phyloP scores from a whole-genome alignment of 1,284 basidiomycete genomes.

The Rhodotorula sp. region DNA sequence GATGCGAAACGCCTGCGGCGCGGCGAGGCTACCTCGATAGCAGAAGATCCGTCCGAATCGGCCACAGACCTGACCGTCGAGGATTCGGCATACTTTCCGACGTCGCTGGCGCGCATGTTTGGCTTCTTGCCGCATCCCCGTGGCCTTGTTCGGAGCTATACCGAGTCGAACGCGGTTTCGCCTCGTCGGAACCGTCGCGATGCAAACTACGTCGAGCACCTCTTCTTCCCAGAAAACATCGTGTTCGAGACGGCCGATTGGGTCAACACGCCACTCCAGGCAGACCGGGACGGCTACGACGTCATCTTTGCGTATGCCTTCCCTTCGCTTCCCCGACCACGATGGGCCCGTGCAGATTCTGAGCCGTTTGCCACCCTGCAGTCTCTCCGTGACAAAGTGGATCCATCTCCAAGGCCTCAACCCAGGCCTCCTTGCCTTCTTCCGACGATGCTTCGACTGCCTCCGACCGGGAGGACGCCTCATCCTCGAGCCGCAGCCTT shows the following conservation, averaged over 20 bases:
- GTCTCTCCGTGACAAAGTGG: conserved; percentile 81
- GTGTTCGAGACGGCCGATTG: conserved; percentile 68
- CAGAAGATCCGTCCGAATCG: background rate
- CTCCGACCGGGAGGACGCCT: conserved; percentile 63
- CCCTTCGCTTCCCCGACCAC: background rate
- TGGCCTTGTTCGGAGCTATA: conserved; percentile 45
- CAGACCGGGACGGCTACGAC: conserved; percentile 64
- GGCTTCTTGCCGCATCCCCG: conserved; percentile 66
- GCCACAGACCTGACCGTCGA: background rate
- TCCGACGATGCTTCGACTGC: conserved; percentile 60
- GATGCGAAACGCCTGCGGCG: conserved; percentile 48
- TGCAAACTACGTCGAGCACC: conserved; percentile 27
- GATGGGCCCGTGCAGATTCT: no score
- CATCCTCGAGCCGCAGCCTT: conserved; percentile 72
- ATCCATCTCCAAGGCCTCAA: conserved; percentile 76
- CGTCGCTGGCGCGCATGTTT: conserved; percentile 68
- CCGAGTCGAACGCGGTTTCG: conserved; percentile 17
- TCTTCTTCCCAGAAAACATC: conserved; percentile 69
- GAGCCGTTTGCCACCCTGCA: conserved; percentile 45
- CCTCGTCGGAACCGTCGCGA: conserved; percentile 14
- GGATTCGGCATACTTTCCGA: conserved; percentile 61
- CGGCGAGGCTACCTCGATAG: conserved; percentile 36
- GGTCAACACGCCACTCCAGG: conserved; percentile 59
- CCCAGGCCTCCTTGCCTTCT: conserved; percentile 63
- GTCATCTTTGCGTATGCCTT: conserved; percentile 67